phyloP scores from a whole-genome alignment of 148 eudicot species.

The Amaranthus cruentus region DNA sequence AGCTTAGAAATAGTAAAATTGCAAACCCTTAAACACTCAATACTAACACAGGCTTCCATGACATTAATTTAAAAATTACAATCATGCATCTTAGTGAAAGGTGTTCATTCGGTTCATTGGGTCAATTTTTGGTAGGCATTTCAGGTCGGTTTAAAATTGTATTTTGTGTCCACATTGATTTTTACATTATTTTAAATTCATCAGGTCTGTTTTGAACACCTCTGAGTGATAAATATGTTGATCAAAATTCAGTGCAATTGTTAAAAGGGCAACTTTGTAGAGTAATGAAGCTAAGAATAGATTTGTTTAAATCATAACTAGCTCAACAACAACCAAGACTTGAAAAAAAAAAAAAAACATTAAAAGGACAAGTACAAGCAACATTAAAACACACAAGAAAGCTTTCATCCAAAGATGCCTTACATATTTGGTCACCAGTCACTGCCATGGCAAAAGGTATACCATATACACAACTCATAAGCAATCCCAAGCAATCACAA shows the following conservation, averaged over 20 bases:
- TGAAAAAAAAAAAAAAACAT: neutral
- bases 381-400: conserved; percentile 6
- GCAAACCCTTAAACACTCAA: neutral
- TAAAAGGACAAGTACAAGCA: conserved; percentile 14
- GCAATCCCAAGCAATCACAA: neutral
- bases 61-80: neutral
- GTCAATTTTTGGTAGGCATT: too few species aligned
- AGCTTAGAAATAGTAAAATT: neutral
- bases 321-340: conserved; percentile 3
- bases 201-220: neutral
- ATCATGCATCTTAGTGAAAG: too few species aligned
- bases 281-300: neutral
- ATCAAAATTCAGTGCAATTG: neutral
- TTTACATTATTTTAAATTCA: too few species aligned
- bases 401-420: conserved; percentile 5
- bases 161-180: too few species aligned
- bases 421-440: conserved; percentile 7
- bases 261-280: neutral
- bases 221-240: too few species aligned
- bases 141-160: too few species aligned
- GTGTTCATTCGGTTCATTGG: too few species aligned
- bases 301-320: conserved; percentile 4
- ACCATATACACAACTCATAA: conserved; percentile 8
- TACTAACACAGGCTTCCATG: neutral
- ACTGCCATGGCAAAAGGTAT: neutral